Conservation (phyloP, 2,329 filamentous ascomycete genomes). For the Alternaria arbusti region DNA sequence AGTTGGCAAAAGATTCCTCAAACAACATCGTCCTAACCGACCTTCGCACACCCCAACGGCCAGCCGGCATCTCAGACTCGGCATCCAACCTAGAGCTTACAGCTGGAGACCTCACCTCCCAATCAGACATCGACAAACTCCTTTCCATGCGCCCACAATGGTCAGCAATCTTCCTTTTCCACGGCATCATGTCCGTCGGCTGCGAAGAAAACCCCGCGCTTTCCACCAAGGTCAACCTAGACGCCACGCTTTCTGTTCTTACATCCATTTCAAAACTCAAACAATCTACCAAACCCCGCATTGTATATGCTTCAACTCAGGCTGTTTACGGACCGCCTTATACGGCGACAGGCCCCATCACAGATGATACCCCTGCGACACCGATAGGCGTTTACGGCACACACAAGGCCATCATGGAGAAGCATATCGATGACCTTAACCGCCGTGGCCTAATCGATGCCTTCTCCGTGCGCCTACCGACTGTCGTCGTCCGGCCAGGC, state of each 20-base stretch:
- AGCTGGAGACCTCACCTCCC: not conserved
- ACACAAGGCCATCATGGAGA: conserved; percentile 65
- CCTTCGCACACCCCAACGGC: not conserved
- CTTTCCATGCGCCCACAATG: conserved; percentile 8
- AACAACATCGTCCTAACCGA: conserved; percentile 3
- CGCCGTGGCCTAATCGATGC: conserved; percentile 63
- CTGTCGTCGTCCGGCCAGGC: conserved; percentile 64
- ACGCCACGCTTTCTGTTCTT: conserved; percentile 58
- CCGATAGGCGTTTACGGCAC: conserved; percentile 66
- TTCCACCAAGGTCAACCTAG: conserved; percentile 63
- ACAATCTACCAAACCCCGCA: not conserved
- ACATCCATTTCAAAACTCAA: not conserved
- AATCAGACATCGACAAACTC: conserved; percentile 1
- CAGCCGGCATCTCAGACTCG: not conserved
- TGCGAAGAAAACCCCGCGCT: conserved; percentile 65
- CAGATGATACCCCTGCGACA: conserved; percentile 45
- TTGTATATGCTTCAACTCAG: not conserved
- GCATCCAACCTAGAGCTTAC: not conserved
- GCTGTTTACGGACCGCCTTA: conserved; percentile 50
- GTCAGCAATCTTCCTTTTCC: conserved; percentile 58
- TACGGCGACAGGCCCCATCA: conserved; percentile 50
- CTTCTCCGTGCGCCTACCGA: conserved; percentile 64
- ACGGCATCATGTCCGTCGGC: conserved; percentile 69
- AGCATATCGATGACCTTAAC: conserved; percentile 65
- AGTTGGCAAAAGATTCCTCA: not conserved